phyloP scores from a whole-genome alignment of 768 basidiomycete genomes.

The Lactarius tabidus region DNA sequence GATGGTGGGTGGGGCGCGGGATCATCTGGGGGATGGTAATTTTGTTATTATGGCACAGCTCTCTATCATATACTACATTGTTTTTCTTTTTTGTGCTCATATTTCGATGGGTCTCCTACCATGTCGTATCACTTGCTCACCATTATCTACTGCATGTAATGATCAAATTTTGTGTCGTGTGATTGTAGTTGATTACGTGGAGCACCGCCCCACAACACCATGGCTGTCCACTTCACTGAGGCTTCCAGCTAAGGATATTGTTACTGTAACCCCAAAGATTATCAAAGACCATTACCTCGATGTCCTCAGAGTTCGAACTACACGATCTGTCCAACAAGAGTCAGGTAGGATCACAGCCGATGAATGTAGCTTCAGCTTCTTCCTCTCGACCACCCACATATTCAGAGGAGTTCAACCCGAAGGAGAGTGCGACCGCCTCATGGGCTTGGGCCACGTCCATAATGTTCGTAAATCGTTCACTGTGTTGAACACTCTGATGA shows the following conservation, averaged over 20 bases:
- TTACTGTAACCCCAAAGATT: neutral
- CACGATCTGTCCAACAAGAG: constrained; percentile 34
- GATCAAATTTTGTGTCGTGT: constrained; percentile 11
- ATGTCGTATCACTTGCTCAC: neutral
- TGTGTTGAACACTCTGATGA: neutral
- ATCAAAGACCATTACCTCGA: neutral
- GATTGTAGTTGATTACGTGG: neutral
- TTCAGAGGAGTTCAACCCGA: neutral
- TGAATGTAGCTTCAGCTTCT: constrained; percentile 1
- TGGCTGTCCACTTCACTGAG: neutral
- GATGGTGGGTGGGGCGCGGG: constrained; percentile 35
- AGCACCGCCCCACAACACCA: neutral
- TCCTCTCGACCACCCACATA: neutral
- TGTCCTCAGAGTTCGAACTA: constrained; percentile 35
- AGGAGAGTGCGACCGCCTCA: constrained; percentile 13
- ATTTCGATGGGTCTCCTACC: neutral
- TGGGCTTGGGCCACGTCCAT: constrained; percentile 23
- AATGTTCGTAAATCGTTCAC: constrained; percentile 22
- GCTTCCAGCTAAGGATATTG: neutral
- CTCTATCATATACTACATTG: constrained; percentile 24
- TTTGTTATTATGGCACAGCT: constrained; percentile 8
- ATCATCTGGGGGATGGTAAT: constrained; percentile 34
- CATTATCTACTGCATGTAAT: constrained; percentile 9
- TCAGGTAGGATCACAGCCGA: constrained; percentile 2
- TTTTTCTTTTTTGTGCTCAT: constrained; percentile 14